phyloP scores from a whole-genome alignment of 768 basidiomycete genomes.

The Suillus luteus region DNA sequence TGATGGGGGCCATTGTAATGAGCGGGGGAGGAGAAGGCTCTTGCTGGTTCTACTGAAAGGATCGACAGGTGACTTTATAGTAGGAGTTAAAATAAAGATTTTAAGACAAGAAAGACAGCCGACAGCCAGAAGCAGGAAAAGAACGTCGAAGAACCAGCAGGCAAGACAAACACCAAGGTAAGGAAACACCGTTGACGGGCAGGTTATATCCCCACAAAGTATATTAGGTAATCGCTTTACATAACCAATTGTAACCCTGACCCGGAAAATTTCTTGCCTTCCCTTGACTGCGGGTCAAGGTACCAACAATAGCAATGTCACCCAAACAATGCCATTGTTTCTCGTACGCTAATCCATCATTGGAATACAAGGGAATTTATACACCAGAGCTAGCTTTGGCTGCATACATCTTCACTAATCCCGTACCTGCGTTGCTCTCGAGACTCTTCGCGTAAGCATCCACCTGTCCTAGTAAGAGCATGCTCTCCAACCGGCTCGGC shows the following conservation, averaged over 20 bases:
- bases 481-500: slow-evolving; percentile 84
- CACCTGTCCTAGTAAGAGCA: slow-evolving; percentile 84
- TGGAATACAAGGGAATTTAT: slow-evolving; percentile 7
- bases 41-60: slow-evolving; percentile 16
- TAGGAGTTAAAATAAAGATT: slow-evolving; percentile 13
- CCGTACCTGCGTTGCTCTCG: slow-evolving; percentile 58
- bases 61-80: slow-evolving; percentile 22
- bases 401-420: slow-evolving; percentile 85
- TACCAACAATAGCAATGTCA: not conserved
- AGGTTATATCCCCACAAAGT: slow-evolving; percentile 3
- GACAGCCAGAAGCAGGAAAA: slow-evolving; percentile 5
- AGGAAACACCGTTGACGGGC: slow-evolving; percentile 5
- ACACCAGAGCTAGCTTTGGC: slow-evolving; percentile 42
- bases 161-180: slow-evolving; percentile 8
- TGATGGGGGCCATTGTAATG: slow-evolving; percentile 36
- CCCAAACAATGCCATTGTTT: slow-evolving; percentile 4
- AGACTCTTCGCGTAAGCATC: slow-evolving; percentile 83
- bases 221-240: slow-evolving; percentile 4
- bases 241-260: not conserved
- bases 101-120: slow-evolving; percentile 10
- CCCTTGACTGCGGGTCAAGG: not conserved
- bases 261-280: not conserved
- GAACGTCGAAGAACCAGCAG: slow-evolving; percentile 11
- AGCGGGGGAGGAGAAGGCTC: slow-evolving; percentile 18
- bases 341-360: not conserved